phyloP scores from a whole-genome alignment of 2,329 filamentous ascomycete species.

The Byssothecium circinans region DNA sequence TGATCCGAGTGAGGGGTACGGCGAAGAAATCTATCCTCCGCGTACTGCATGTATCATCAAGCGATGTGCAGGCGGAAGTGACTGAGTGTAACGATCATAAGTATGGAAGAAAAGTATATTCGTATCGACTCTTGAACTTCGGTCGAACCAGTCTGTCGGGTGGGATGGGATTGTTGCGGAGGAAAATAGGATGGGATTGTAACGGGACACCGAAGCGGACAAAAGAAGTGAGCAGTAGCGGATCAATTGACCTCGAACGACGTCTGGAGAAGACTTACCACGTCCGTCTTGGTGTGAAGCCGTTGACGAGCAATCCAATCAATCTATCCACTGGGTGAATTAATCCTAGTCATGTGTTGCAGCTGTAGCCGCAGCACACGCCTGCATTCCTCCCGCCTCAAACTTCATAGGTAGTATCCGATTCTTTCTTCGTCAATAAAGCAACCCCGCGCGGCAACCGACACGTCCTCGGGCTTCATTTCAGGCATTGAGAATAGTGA shows the following conservation, averaged over 20 bases:
- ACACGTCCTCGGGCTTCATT: not conserved
- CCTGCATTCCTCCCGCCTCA: too few relatives aligned
- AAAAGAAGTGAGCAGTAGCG: too few relatives aligned
- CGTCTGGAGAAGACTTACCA: not conserved
- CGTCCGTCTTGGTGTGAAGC: too few relatives aligned
- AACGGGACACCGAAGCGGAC: too few relatives aligned
- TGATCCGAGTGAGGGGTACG: constrained; percentile 6
- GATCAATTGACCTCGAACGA: too few relatives aligned
- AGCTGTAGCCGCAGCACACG: too few relatives aligned
- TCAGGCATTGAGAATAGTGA: not conserved
- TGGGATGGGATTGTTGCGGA: constrained; percentile 3
- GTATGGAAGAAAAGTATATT: not conserved
- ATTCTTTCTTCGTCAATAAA: too few relatives aligned
- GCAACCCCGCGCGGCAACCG: not conserved
- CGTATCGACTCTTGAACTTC: not conserved
- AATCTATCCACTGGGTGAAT: too few relatives aligned
- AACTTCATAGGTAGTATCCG: too few relatives aligned
- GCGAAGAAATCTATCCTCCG: not conserved
- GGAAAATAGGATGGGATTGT: too few relatives aligned
- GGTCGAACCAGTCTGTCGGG: constrained; percentile 12
- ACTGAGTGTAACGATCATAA: constrained; percentile 2
- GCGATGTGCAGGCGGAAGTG: not conserved
- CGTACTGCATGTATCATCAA: not conserved
- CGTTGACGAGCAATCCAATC: too few relatives aligned
- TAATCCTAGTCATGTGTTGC: too few relatives aligned